Conservation (phyloP, 208 protist species). For the Crithidia acanthocephali region DNA sequence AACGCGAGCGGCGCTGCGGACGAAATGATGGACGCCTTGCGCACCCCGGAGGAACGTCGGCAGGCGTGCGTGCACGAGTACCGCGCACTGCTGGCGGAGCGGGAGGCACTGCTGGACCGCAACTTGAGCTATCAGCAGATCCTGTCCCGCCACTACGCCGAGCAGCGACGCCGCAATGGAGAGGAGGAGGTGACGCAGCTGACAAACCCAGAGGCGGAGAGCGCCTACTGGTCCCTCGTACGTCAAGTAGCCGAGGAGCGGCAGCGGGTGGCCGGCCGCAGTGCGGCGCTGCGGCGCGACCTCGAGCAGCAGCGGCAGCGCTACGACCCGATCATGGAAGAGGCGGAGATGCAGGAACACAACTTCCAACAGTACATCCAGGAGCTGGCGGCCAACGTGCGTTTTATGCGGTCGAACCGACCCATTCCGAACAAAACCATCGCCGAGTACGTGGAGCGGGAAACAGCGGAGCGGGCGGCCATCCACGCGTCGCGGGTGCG, state of each 20-base stretch:
- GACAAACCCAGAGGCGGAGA: slow-evolving; percentile 68
- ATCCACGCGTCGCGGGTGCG: slow-evolving; percentile 88
- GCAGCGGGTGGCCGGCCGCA: slow-evolving; percentile 38
- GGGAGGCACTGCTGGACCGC: slow-evolving; percentile 55
- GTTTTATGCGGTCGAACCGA: slow-evolving; percentile 79
- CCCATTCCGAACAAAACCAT: slow-evolving; percentile 74
- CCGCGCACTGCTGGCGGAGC: slow-evolving; percentile 56
- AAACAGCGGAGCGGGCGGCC: slow-evolving; percentile 71
- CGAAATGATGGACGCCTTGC: slow-evolving; percentile 10
- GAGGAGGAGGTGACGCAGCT: slow-evolving; percentile 55
- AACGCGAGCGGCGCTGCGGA: slow-evolving; percentile 20
- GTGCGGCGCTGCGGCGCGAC: slow-evolving; percentile 45
- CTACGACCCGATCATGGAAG: slow-evolving; percentile 71
- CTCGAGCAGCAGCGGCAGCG: slow-evolving; percentile 51
- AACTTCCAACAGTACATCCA: slow-evolving; percentile 80
- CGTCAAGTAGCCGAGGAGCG: slow-evolving; percentile 71
- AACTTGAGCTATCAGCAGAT: slow-evolving; percentile 74
- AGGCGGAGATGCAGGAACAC: slow-evolving; percentile 62
- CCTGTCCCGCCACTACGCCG: slow-evolving; percentile 75
- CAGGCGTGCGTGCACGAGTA: slow-evolving; percentile 63
- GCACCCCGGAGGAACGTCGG: slow-evolving; percentile 42
- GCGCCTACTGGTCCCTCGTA: slow-evolving; percentile 80
- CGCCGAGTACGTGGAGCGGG: slow-evolving; percentile 71
- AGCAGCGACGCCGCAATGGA: slow-evolving; percentile 79
- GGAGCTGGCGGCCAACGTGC: slow-evolving; percentile 48